Base-by-base conservation (phyloP, 1,284 basidiomycete species). In the Moesziomyces sp. region DNA sequence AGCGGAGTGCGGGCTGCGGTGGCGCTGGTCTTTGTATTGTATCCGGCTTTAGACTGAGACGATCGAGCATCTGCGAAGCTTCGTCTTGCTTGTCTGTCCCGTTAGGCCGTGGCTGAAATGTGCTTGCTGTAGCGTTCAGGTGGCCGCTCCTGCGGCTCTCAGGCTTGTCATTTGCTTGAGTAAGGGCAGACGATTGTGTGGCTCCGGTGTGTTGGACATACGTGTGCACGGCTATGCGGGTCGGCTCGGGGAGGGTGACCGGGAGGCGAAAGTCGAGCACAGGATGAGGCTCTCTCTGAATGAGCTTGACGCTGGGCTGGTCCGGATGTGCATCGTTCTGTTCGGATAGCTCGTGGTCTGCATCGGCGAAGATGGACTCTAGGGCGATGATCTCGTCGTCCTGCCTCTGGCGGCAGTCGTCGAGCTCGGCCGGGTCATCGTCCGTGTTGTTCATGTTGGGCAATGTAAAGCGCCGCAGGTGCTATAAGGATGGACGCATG, bases 381-480 rank as follows among this genome's bases (percentile, higher is more conserved):
- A 74, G 62, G 14, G 72, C 72, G 2, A 70, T 54, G 34, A 74
- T 70, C 54, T 74, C 72, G 56, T 74, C 72, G 11, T 63, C 55
- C 52, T 74, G 72, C 53, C 67, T 58, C 40, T 60, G 52, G 35
- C 65, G 65, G 30, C 65, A 68, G 42, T 64, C 65, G 19, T 74
- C 46, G 19, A 61, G 53, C 11, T 61, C 18, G 7, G 54, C 63
- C 23, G 63, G 35, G 14, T 18, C 52, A 9, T 30, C 18, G 18
- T 50, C 58, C 58, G 60, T 71, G 46, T 47, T 55, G 38, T 50
- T 54, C 62, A 64, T 65, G 46, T 47, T 55, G 38, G 42, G 34
- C 19, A 14, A 38, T 14, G 35, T 14, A 14, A 38, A 30, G 30
- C 30, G 46, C 6, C 9, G 7, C 14, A 16, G 5, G 4, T 49